Percentiles rank a stretch among this genome's conserved stretches.
phyloP scores from a whole-genome alignment of 306 rosid genomes.

The Cucumis melo region DNA sequence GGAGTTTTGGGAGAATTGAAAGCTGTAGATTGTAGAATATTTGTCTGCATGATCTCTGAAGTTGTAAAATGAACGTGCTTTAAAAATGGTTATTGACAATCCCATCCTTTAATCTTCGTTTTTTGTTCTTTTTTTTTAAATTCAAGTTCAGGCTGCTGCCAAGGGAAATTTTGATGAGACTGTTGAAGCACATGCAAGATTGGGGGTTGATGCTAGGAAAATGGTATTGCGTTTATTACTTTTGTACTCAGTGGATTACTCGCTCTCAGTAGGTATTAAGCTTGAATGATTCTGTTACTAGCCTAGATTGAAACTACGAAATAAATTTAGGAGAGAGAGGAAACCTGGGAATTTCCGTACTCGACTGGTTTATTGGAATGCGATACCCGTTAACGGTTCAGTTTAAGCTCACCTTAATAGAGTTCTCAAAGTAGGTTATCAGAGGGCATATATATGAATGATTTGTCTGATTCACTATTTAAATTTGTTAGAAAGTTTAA shows the following conservation, averaged over 20 bases:
- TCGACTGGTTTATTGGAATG: background rate
- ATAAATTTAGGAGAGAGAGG: background rate
- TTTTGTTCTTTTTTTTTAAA: background rate
- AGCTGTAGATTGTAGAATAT: background rate
- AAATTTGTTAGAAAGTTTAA: background rate
- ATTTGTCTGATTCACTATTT: background rate
- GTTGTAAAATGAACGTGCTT: background rate
- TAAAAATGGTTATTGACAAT: background rate
- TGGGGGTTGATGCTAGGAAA: constrained; percentile 83
- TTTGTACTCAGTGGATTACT: background rate
- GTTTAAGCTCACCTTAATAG: background rate
- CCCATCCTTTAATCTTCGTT: background rate
- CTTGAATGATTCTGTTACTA: background rate
- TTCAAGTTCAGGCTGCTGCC: constrained; percentile 50
- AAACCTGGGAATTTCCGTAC: background rate
- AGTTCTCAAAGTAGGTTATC: background rate
- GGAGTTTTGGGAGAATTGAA: background rate
- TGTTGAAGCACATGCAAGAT: constrained; percentile 74
- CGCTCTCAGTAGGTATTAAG: background rate
- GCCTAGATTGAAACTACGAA: background rate
- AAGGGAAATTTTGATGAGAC: constrained; percentile 74
- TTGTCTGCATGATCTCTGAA: background rate
- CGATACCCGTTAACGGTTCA: background rate
- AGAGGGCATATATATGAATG: background rate
- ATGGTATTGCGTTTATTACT: constrained; percentile 36